Evolutionary conservation across 2,329 filamentous ascomycete species (phyloP).

Genomic region (Colletotrichum ledebouriae): DNA sequence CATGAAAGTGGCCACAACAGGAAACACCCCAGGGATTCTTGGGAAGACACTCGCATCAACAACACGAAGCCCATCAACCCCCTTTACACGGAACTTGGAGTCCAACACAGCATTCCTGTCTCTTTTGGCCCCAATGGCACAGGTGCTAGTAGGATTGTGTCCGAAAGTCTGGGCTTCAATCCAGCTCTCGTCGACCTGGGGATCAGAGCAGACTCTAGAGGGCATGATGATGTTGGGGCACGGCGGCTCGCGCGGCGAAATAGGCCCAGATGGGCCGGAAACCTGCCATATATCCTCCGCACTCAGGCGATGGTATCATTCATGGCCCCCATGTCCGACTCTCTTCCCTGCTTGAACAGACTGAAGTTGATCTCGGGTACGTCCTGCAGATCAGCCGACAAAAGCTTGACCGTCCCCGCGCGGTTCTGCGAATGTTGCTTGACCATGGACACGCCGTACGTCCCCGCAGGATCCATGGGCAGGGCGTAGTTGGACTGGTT

Average conservation of each 20-base stretch:
- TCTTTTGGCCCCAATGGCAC: slow-evolving; percentile 66
- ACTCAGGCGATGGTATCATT: neutral
- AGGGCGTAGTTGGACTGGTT: slow-evolving; percentile 30
- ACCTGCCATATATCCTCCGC: neutral
- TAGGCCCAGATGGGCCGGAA: neutral
- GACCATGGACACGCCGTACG: too few relatives aligned
- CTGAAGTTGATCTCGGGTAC: slow-evolving; percentile 72
- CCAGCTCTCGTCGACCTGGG: neutral
- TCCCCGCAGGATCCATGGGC: too few relatives aligned
- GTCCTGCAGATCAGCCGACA: slow-evolving; percentile 72
- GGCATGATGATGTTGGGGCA: too few relatives aligned
- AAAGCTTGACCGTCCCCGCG: slow-evolving; percentile 72
- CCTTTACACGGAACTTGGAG: slow-evolving; percentile 68
- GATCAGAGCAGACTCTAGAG: too few relatives aligned
- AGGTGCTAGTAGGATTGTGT: slow-evolving; percentile 69
- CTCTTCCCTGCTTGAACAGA: slow-evolving; percentile 64
- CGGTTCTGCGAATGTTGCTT: slow-evolving; percentile 62
- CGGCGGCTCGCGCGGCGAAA: too few relatives aligned
- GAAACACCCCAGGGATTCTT: slow-evolving; percentile 60
- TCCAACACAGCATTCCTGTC: slow-evolving; percentile 70
- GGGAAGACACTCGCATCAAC: slow-evolving; percentile 72
- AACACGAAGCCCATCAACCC: slow-evolving; percentile 68
- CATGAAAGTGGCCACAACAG: slow-evolving; percentile 68
- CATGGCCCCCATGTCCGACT: slow-evolving; percentile 53
- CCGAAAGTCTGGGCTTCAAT: slow-evolving; percentile 61